Conservation (phyloP, 805 yeast species). For the Yarrowia porcina region DNA sequence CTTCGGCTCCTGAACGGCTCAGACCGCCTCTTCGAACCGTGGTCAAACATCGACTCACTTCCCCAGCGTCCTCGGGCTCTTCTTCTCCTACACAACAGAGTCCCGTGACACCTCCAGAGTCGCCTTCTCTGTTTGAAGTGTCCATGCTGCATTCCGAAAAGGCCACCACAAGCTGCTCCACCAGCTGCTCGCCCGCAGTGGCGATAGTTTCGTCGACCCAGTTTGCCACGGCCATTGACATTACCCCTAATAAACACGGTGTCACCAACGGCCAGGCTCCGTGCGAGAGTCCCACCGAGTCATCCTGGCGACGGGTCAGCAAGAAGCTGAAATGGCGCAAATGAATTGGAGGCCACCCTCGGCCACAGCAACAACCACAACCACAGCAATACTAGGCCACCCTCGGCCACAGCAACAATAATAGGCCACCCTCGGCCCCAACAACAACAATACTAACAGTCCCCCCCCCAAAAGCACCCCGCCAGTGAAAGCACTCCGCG, state of each 20-base stretch:
- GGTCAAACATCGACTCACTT: conserved; percentile 11
- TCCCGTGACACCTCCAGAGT: conserved; percentile 18
- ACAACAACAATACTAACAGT: conserved; percentile 9
- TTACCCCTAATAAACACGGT: conserved; percentile 5
- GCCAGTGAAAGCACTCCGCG: too few species aligned
- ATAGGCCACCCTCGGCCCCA: too few species aligned
- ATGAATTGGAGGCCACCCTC: background rate
- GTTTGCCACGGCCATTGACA: conserved; percentile 7
- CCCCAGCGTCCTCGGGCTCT: conserved; percentile 14
- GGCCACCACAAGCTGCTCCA: background rate
- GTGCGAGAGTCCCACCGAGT: conserved; percentile 16
- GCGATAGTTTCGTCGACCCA: background rate
- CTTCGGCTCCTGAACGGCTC: background rate
- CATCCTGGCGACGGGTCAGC: conserved; percentile 16
- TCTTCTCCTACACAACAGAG: conserved; percentile 23
- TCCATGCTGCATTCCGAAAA: conserved; percentile 5
- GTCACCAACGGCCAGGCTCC: conserved; percentile 15
- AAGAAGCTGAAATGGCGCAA: conserved; percentile 19
- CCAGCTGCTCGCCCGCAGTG: background rate
- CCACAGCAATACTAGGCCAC: too few species aligned
- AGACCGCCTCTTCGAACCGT: conserved; percentile 5
- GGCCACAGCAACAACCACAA: too few species aligned
- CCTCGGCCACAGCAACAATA: too few species aligned
- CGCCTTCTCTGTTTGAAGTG: conserved; percentile 11
- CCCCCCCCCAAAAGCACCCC: too few species aligned